Evolutionary conservation across 805 yeast genomes (phyloP).

Genomic region (Metschnikowia reukaufii): DNA sequence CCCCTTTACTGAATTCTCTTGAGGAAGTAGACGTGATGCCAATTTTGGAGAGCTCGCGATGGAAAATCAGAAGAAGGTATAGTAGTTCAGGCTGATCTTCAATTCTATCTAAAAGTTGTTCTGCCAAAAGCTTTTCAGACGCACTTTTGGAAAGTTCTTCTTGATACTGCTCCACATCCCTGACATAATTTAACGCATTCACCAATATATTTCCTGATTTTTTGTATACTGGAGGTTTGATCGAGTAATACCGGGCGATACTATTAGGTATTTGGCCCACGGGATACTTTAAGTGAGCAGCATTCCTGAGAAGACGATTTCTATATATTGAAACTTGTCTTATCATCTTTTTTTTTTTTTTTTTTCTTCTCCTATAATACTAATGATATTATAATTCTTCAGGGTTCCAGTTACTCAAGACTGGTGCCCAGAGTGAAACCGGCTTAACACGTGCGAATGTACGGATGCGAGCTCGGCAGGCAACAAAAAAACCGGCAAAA

Average conservation of each 20-base stretch:
- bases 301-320: neutral
- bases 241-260: slow-evolving; percentile 7
- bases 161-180: slow-evolving; percentile 29
- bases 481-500: slow-evolving; percentile 7
- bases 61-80: slow-evolving; percentile 31
- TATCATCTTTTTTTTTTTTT: neutral
- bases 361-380: too few species aligned
- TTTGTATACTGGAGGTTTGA: slow-evolving; percentile 16
- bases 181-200: slow-evolving; percentile 28
- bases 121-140: slow-evolving; percentile 24
- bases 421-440: neutral
- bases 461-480: slow-evolving; percentile 10
- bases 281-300: too few species aligned
- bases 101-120: slow-evolving; percentile 25
- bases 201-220: slow-evolving; percentile 12
- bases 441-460: slow-evolving; percentile 8
- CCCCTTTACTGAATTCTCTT: slow-evolving; percentile 10
- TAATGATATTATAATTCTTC: neutral
- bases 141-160: slow-evolving; percentile 20
- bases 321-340: neutral
- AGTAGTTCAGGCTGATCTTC: slow-evolving; percentile 30
- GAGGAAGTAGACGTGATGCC: slow-evolving; percentile 25
- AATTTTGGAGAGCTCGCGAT: slow-evolving; percentile 29
- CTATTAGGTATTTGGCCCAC: neutral
- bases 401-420: neutral